A percentile compares a stretch with the other conserved stretches of the same genome.
phyloP scores from a whole-genome alignment of 176 grass and related monocot species.

The Paspalum vaginatum region DNA sequence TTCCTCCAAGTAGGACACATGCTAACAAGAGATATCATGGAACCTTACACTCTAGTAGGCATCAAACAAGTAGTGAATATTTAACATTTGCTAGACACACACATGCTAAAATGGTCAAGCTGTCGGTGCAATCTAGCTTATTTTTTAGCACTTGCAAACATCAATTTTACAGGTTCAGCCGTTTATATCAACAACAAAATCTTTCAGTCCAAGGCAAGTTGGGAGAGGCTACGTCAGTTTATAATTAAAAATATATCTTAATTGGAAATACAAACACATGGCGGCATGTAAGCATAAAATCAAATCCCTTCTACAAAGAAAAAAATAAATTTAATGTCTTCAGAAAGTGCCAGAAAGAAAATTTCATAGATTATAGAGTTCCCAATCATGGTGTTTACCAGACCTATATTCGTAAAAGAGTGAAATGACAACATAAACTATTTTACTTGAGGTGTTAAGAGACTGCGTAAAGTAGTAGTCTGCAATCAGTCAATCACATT shows the following conservation, averaged over 20 bases:
- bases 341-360: constrained; percentile 20
- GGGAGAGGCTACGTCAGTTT: background rate
- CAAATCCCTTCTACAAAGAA: background rate
- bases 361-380: background rate
- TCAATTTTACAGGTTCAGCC: background rate
- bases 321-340: background rate
- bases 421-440: background rate
- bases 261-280: background rate
- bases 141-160: background rate
- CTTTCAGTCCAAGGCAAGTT: background rate
- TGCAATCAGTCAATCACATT: constrained; percentile 18
- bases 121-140: background rate
- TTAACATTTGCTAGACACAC: background rate
- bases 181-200: background rate
- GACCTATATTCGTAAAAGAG: background rate
- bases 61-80: background rate
- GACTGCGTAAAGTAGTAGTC: background rate
- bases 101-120: too few species aligned
- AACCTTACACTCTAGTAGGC: background rate
- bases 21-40: background rate
- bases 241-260: background rate
- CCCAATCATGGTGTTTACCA: background rate
- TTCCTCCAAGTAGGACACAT: too few species aligned
- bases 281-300: constrained; percentile 8
- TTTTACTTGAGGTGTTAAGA: constrained; percentile 11